Percentiles rank a stretch among this genome's conserved stretches.
phyloP scores from a whole-genome alignment of 768 basidiomycete genomes.

The Filobasidium wieringae region DNA sequence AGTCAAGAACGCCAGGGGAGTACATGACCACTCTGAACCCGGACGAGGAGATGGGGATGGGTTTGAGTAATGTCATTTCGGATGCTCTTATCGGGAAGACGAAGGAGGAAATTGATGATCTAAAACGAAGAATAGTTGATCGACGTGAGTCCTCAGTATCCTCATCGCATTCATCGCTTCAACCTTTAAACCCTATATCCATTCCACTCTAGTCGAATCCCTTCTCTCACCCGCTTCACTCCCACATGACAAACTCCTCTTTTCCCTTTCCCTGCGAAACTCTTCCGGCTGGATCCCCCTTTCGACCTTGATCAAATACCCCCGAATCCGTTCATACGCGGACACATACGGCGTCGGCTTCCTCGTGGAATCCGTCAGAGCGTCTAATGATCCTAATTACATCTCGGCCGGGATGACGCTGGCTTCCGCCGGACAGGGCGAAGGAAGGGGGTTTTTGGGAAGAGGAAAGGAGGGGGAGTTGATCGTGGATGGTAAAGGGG shows the following conservation, averaged over 20 bases:
- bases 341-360: constrained; percentile 50
- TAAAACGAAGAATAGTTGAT: constrained; percentile 25
- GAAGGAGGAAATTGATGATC: constrained; percentile 27
- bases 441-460: not conserved
- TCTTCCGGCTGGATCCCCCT: constrained; percentile 83
- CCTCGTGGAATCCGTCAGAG: constrained; percentile 56
- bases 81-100: constrained; percentile 22
- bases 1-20: too few relatives aligned
- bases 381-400: constrained; percentile 13
- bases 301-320: constrained; percentile 78
- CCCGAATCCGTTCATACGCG: constrained; percentile 73
- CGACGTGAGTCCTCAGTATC: constrained; percentile 26
- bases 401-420: not conserved
- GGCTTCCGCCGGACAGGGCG: not conserved
- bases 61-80: too few relatives aligned
- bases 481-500: constrained; percentile 41
- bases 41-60: too few relatives aligned
- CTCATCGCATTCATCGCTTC: not conserved
- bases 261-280: constrained; percentile 65
- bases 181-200: not conserved
- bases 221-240: constrained; percentile 96
- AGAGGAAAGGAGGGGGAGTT: constrained; percentile 6
- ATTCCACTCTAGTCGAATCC: constrained; percentile 59
- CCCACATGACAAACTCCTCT: constrained; percentile 77
- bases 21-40: too few relatives aligned